These are phyloP conservation scores for Bondarzewia mesenterica DNA, from an alignment of 1,284 basidiomycete species.

Conservation along the genomic window DNA sequence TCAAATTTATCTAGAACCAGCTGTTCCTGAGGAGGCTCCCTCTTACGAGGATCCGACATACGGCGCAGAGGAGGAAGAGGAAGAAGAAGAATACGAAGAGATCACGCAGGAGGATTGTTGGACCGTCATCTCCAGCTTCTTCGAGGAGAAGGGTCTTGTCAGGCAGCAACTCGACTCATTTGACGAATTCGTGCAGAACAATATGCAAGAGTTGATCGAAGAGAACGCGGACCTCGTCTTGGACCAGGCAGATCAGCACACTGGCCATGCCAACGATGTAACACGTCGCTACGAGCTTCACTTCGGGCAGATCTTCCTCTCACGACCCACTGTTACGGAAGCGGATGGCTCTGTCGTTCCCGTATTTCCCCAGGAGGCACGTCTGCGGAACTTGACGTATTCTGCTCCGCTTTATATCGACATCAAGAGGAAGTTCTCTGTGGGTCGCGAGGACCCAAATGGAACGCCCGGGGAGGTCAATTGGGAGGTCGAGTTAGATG, in stretches of 20 bases:
- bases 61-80: constrained; percentile 48
- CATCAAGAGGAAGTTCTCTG: constrained; percentile 81
- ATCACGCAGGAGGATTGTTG: constrained; percentile 93
- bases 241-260: constrained; percentile 94
- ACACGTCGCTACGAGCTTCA: constrained; percentile 94
- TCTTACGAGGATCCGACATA: constrained; percentile 51
- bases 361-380: constrained; percentile 96
- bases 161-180: constrained; percentile 97
- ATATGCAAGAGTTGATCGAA: constrained; percentile 99
- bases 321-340: constrained; percentile 91
- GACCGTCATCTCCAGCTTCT: constrained; percentile 94
- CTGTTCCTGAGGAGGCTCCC: constrained; percentile 39
- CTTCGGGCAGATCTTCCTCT: constrained; percentile 97
- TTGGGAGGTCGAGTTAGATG: constrained; percentile 76
- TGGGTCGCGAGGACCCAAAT: constrained; percentile 77
- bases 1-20: constrained; percentile 12
- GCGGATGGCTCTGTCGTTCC: constrained; percentile 91
- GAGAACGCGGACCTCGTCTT: constrained; percentile 92
- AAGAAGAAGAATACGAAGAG: constrained; percentile 62
- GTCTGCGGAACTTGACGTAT: constrained; percentile 91
- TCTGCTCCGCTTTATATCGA: constrained; percentile 96
- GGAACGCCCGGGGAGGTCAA: constrained; percentile 75
- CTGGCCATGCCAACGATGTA: constrained; percentile 71
- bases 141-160: constrained; percentile 95
- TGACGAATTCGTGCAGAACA: constrained; percentile 99